These are phyloP conservation scores for Paramecium octaurelia DNA, from an alignment of 73 alveolate genomes.

Conservation along the genomic window DNA sequence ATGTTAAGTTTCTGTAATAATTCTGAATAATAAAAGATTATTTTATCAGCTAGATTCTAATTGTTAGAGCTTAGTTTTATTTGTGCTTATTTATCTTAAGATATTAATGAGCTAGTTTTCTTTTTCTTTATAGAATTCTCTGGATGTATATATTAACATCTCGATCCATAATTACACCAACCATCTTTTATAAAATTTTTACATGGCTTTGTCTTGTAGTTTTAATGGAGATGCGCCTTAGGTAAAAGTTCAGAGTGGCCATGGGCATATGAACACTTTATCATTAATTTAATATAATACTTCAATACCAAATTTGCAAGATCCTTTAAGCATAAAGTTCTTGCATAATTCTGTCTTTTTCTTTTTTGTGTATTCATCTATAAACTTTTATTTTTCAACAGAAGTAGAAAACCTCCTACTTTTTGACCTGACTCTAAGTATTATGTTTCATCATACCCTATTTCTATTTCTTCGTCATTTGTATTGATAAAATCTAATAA, in stretches of 20 bases:
- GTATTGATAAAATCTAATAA: background rate
- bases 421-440: constrained; percentile 41
- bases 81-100: background rate
- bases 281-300: background rate
- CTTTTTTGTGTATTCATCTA: constrained; percentile 71
- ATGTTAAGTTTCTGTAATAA: background rate
- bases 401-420: constrained; percentile 5
- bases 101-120: background rate
- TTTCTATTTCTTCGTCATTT: background rate
- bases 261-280: constrained; percentile 88
- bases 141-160: constrained; percentile 90
- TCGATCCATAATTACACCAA: constrained; percentile 88
- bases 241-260: constrained; percentile 76
- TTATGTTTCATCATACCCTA: background rate
- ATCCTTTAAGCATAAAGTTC: constrained; percentile 67
- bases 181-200: constrained; percentile 79
- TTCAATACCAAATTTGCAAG: constrained; percentile 68
- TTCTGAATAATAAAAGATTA: background rate
- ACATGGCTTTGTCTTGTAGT: constrained; percentile 91
- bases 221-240: constrained; percentile 78
- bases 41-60: background rate
- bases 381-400: constrained; percentile 23
- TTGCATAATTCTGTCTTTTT: constrained; percentile 77
- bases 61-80: background rate
- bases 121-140: background rate